Conservation (phyloP, 768 basidiomycete species). For the Boletus huronensis region DNA sequence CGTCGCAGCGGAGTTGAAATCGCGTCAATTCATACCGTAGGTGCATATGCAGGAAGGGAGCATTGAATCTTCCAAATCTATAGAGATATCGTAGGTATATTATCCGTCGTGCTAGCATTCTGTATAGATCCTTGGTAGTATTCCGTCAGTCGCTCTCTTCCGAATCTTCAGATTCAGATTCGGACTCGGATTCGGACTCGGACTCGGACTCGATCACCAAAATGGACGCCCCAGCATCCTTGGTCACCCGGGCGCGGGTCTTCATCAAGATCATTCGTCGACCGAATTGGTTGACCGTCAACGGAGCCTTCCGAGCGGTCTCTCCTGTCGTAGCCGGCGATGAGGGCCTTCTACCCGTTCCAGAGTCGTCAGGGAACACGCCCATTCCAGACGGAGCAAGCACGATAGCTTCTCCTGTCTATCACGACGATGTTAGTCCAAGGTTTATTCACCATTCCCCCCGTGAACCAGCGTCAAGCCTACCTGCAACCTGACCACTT, state of each 20-base stretch:
- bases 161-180: not conserved
- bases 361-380: constrained; percentile 27
- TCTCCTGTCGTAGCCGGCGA: not conserved
- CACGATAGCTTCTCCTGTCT: constrained; percentile 68
- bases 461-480: not conserved
- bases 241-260: constrained; percentile 53
- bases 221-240: constrained; percentile 58
- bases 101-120: not conserved
- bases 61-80: not conserved
- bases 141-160: not conserved
- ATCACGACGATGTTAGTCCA: not conserved
- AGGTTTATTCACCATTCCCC: not conserved
- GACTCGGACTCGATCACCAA: constrained; percentile 29
- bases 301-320: not conserved
- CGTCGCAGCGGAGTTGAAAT: constrained; percentile 18
- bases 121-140: not conserved
- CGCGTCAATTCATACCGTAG: not conserved
- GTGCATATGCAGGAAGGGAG: not conserved
- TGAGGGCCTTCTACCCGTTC: not conserved
- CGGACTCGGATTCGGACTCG: not conserved
- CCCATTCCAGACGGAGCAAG: constrained; percentile 58
- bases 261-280: constrained; percentile 56
- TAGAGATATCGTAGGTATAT: not conserved
- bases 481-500: constrained; percentile 59
- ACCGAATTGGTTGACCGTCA: constrained; percentile 43